These are phyloP conservation scores for Leccinum fibrillosum DNA, from an alignment of 768 basidiomycete species.

Conservation along the genomic window DNA sequence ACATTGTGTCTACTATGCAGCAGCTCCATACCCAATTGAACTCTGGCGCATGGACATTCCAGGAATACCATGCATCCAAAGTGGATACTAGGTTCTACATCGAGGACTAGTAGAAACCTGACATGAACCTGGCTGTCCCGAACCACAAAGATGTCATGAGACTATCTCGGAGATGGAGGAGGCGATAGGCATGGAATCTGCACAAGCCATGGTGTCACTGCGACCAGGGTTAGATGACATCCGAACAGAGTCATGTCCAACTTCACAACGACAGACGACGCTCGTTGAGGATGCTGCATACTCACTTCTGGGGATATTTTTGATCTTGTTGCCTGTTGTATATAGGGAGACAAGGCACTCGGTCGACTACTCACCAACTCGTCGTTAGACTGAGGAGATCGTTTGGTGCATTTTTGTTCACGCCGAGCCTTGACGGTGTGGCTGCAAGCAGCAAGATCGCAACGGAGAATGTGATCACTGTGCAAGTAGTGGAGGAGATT, in stretches of 20 bases:
- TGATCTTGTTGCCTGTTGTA: not conserved
- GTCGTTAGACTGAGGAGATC: not conserved
- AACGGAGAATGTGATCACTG: not conserved
- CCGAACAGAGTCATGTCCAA: not conserved
- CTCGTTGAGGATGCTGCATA: slow-evolving; percentile 5
- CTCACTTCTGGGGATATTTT: slow-evolving; percentile 6
- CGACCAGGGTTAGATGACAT: not conserved
- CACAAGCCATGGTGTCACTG: not conserved
- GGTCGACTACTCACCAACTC: slow-evolving; percentile 7
- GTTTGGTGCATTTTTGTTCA: not conserved
- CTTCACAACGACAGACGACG: slow-evolving; percentile 6
- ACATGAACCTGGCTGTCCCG: not conserved
- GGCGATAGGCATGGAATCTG: not conserved
- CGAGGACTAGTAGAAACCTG: not conserved
- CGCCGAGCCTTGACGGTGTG: not conserved
- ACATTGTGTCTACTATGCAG: too few species aligned
- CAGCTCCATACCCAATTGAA: not conserved
- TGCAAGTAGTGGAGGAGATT: not conserved
- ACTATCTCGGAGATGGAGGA: slow-evolving; percentile 7
- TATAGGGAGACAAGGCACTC: slow-evolving; percentile 5
- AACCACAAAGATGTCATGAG: slow-evolving; percentile 7
- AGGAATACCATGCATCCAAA: slow-evolving; percentile 6
- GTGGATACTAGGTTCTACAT: slow-evolving; percentile 6
- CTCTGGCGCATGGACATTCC: slow-evolving; percentile 4
- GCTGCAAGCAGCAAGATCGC: not conserved